Evolutionary conservation across 2,329 filamentous ascomycete genomes (phyloP).

Genomic region (Paecilomyces formosus): DNA sequence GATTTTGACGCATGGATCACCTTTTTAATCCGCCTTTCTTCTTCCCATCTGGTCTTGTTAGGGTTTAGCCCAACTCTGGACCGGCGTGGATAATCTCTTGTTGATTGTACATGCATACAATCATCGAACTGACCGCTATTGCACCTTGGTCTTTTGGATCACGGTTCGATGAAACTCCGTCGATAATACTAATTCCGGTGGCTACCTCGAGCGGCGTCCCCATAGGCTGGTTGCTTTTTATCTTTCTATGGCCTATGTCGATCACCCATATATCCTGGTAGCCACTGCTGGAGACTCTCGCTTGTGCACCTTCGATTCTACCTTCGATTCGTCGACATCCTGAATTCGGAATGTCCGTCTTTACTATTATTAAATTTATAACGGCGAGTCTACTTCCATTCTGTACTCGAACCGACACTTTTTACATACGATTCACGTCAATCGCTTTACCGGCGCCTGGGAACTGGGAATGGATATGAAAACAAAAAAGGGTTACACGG

Average conservation of each 20-base stretch:
- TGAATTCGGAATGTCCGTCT: conserved; percentile 27
- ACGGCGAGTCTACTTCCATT: conserved; percentile 9
- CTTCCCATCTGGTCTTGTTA: conserved; percentile 13
- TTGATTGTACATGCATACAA: conserved; percentile 31
- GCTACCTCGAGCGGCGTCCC: conserved; percentile 8
- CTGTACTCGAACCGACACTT: conserved; percentile 20
- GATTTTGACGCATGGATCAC: conserved; percentile 26
- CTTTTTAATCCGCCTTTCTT: conserved; percentile 26
- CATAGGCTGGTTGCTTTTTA: background rate
- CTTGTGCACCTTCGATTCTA: conserved; percentile 25
- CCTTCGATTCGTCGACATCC: conserved; percentile 11
- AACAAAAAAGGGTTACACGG: conserved; percentile 19
- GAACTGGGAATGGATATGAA: conserved; percentile 15
- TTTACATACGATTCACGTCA: conserved; percentile 28
- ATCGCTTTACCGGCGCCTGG: conserved; percentile 33
- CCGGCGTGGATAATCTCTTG: conserved; percentile 9
- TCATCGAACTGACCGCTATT: conserved; percentile 13
- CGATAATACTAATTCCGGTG: conserved; percentile 35
- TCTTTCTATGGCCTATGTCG: background rate
- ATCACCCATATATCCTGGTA: conserved; percentile 3
- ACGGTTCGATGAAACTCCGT: conserved; percentile 17
- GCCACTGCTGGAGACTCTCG: conserved; percentile 27
- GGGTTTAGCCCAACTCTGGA: conserved; percentile 6
- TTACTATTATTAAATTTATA: conserved; percentile 5
- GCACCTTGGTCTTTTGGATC: conserved; percentile 5